phyloP scores from a whole-genome alignment of 1,284 basidiomycete species.

The Vanrija sp. region DNA sequence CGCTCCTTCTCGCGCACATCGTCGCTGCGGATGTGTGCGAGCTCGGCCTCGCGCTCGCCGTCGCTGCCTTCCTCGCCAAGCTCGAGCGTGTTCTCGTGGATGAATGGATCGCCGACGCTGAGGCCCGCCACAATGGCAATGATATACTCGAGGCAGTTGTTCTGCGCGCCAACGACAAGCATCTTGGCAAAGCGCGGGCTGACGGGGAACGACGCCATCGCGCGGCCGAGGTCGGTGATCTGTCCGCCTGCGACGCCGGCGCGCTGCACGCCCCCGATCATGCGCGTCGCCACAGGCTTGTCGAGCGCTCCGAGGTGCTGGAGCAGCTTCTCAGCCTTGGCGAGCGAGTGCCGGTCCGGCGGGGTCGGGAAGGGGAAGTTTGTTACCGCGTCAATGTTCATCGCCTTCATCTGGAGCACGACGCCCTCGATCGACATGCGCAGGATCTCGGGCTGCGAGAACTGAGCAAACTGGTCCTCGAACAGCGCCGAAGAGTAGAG shows the following conservation, averaged over 20 bases:
- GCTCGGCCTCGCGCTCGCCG: slow-evolving; percentile 49
- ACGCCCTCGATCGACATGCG: slow-evolving; percentile 96
- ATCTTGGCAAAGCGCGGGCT: slow-evolving; percentile 91
- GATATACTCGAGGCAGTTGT: slow-evolving; percentile 86
- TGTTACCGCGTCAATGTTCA: slow-evolving; percentile 94
- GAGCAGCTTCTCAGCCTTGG: slow-evolving; percentile 77
- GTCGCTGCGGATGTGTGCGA: slow-evolving; percentile 59
- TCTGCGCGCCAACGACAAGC: slow-evolving; percentile 86
- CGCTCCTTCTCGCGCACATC: slow-evolving; percentile 64
- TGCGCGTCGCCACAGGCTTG: slow-evolving; percentile 46
- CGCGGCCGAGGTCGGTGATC: slow-evolving; percentile 82
- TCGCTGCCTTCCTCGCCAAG: slow-evolving; percentile 49
- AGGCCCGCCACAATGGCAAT: slow-evolving; percentile 87
- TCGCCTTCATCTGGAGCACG: slow-evolving; percentile 97
- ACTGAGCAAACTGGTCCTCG: slow-evolving; percentile 86
- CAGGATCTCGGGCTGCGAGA: slow-evolving; percentile 86
- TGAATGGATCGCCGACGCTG: slow-evolving; percentile 93
- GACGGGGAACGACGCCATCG: slow-evolving; percentile 92
- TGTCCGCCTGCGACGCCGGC: slow-evolving; percentile 54
- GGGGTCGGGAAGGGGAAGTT: slow-evolving; percentile 99
- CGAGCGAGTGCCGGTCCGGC: slow-evolving; percentile 74
- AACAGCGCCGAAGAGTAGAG: slow-evolving; percentile 72
- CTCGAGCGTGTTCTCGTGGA: slow-evolving; percentile 69
- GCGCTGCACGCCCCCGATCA: slow-evolving; percentile 43
- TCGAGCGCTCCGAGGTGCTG: slow-evolving; percentile 78